Percentiles rank a stretch among this genome's conserved stretches.
Evolutionary conservation across 2,329 filamentous ascomycete species (phyloP).

Genomic region (Trichophyton rubrum): DNA sequence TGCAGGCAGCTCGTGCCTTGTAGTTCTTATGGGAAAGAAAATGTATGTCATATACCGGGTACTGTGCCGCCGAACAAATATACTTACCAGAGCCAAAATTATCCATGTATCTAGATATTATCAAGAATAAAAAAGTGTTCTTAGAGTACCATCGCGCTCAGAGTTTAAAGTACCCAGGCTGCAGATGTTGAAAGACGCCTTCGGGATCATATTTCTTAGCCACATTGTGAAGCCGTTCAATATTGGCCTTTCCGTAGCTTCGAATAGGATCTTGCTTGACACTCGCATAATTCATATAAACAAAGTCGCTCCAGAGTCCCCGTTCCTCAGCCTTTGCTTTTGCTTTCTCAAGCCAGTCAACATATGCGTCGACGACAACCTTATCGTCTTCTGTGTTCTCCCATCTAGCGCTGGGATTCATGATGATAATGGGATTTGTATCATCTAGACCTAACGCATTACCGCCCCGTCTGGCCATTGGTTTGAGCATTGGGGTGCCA

Average conservation of each 20-base stretch:
- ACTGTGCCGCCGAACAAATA: neutral
- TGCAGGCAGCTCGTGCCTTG: neutral
- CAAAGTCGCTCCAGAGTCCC: constrained; percentile 17
- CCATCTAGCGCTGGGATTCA: constrained; percentile 16
- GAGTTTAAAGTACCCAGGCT: constrained; percentile 20
- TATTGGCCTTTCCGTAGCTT: constrained; percentile 27
- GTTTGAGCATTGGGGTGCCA: neutral
- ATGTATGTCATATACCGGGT: neutral
- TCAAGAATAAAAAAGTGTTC: neutral
- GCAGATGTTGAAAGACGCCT: constrained; percentile 25
- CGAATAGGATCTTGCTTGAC: constrained; percentile 26
- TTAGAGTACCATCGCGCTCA: neutral
- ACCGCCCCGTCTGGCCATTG: neutral
- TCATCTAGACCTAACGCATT: neutral
- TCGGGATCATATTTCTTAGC: constrained; percentile 29
- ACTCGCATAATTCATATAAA: constrained; percentile 35
- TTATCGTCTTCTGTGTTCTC: constrained; percentile 16
- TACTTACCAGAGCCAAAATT: neutral
- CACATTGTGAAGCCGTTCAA: constrained; percentile 20
- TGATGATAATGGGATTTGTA: constrained; percentile 12
- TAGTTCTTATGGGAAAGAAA: neutral
- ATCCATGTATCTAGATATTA: no score
- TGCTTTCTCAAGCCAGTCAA: constrained; percentile 8
- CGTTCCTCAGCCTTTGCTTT: constrained; percentile 16
- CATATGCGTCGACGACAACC: constrained; percentile 8